Base-by-base conservation (phyloP, 164 flowering plant species). In the Liriodendron chinense region DNA sequence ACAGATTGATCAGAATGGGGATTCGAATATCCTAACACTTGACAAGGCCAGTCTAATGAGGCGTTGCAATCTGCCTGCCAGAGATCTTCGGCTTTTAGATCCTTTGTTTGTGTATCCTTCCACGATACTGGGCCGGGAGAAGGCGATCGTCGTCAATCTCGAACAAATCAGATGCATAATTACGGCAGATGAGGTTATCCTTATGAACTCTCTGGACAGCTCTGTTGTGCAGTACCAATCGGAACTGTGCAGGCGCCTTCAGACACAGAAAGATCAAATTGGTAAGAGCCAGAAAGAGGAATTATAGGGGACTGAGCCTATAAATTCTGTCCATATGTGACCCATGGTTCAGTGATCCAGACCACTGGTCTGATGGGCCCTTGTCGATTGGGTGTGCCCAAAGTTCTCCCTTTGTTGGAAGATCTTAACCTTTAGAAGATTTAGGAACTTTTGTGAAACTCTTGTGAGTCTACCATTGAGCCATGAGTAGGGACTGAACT, bases 91-190 rank as follows among this genome's bases (percentile, higher is more conserved):
- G 21, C 95, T 94, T 75, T 83, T 96, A 80, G 99, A 96, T 80
- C 99, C 99, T 66, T 71, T 94, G 83, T 96, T 96, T 81, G 92
- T 96, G 70, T 92, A 92, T 81, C 95, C 98, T 72, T 92, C 95
- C 20, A 84, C 97, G 16, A 87, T 96, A 74, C 78, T 96, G 65
- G 98, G 99, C 7, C 81, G 99, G 47, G 99, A 94, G 82, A 90
- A 87, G 82, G 99, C 99, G 50, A 94, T 96, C 79, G 98, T 96
- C 23, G 90, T 94, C 72, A 91, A 83, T 82, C 93, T 96, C 57
- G 99, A 94, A 73, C 92, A 92, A 80, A 93, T 96, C 65, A 86
- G 99, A 82, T 96, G 99, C 82, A 87, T 96, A 74, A 94, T 96
- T 69, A 94, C 94, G 47, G 89, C 98, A 21, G 95, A 96, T 63